These are phyloP conservation scores for Bruguiera sexangula DNA, from an alignment of 345 rosid genomes.

Conservation along the genomic window DNA sequence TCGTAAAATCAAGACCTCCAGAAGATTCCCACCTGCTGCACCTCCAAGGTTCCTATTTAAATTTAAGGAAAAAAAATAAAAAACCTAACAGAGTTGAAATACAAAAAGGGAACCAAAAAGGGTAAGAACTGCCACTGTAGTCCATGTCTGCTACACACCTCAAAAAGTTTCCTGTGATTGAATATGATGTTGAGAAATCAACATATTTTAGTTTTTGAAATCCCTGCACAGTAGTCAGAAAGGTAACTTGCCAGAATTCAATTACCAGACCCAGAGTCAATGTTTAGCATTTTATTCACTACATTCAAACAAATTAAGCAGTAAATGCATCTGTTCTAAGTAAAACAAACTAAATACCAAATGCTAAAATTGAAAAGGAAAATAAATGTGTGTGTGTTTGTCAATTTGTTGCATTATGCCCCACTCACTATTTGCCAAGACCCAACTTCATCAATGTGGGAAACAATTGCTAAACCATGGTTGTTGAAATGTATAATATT, in stretches of 20 bases:
- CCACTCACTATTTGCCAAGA: too few relatives aligned
- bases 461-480: too few relatives aligned
- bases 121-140: background rate
- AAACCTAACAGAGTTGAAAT: background rate
- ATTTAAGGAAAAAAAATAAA: background rate
- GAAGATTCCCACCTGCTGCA: constrained; percentile 43
- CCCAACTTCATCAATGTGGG: too few relatives aligned
- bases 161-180: constrained; percentile 70
- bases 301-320: background rate
- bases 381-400: too few relatives aligned
- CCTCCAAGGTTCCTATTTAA: constrained; percentile 56
- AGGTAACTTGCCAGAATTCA: constrained; percentile 7
- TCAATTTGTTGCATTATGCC: too few relatives aligned
- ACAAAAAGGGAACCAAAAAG: background rate
- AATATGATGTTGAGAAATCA: constrained; percentile 70
- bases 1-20: constrained; percentile 70
- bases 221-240: constrained; percentile 45
- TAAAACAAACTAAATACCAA: background rate
- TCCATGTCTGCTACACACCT: constrained; percentile 39
- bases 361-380: background rate
- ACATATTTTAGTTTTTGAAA: constrained; percentile 56
- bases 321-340: background rate
- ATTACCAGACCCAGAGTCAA: background rate
- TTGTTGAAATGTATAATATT: too few relatives aligned
- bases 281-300: background rate